Percentiles rank a stretch among this genome's conserved stretches.
These are phyloP conservation scores for Austroboletus niveus DNA, from an alignment of 1,284 basidiomycete species.

Conservation along the genomic window DNA sequence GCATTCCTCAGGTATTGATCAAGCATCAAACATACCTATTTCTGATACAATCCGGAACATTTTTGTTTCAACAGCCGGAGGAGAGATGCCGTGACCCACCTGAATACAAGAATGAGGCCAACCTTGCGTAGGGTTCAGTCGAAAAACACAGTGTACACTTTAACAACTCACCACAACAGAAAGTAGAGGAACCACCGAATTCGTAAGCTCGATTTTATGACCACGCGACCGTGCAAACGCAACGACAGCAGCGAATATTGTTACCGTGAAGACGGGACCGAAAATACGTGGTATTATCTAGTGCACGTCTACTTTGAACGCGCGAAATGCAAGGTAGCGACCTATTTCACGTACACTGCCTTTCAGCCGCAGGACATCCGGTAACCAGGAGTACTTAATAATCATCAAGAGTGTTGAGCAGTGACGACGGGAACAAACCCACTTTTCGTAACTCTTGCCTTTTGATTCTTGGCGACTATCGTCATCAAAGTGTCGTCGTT, in stretches of 20 bases:
- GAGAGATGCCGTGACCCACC: conserved; percentile 40
- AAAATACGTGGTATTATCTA: conserved; percentile 67
- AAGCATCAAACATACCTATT: conserved; percentile 26
- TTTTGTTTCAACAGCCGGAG: neutral
- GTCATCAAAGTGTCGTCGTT: conserved; percentile 5
- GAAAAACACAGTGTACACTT: conserved; percentile 1
- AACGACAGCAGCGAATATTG: conserved; percentile 65
- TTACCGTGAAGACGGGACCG: conserved; percentile 82
- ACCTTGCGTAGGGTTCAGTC: conserved; percentile 41
- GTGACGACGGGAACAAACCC: neutral
- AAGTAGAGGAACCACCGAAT: conserved; percentile 79
- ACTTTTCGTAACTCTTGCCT: conserved; percentile 32
- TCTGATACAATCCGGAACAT: conserved; percentile 10
- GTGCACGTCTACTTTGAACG: conserved; percentile 1
- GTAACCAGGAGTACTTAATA: conserved; percentile 81
- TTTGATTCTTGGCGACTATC: conserved; percentile 28
- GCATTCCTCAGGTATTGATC: neutral
- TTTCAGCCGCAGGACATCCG: conserved; percentile 80
- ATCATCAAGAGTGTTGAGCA: conserved; percentile 1
- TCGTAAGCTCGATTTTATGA: conserved; percentile 56
- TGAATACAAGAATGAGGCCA: conserved; percentile 75
- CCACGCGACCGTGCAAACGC: conserved; percentile 58
- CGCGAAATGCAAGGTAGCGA: conserved; percentile 1
- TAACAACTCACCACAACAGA: conserved; percentile 77
- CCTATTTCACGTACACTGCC: conserved; percentile 52